A percentile compares a stretch with the other conserved stretches of the same genome.
These are phyloP conservation scores for Chlorokybus atmophyticus DNA, from an alignment of 139 green algal genomes.

Conservation along the genomic window DNA sequence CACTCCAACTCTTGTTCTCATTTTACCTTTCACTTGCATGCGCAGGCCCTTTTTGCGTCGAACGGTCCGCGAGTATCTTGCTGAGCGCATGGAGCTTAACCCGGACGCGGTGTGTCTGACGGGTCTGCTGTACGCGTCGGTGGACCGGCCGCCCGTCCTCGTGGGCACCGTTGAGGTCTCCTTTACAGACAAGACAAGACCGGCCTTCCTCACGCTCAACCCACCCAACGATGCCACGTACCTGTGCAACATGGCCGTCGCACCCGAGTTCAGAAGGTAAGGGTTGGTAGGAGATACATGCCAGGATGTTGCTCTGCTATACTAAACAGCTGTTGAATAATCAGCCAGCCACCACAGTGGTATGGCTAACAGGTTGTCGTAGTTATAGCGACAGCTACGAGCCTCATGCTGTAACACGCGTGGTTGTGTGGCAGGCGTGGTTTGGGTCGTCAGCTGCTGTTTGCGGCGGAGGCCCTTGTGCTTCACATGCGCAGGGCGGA, in stretches of 20 bases:
- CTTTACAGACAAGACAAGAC: slow-evolving; percentile 3
- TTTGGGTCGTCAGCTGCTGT: slow-evolving; percentile 6
- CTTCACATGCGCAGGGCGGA: background rate
- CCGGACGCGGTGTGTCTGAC: background rate
- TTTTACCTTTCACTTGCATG: background rate
- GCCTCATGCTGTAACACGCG: background rate
- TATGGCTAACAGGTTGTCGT: background rate
- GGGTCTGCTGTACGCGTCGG: background rate
- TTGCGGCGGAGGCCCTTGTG: slow-evolving; percentile 9
- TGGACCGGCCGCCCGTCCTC: background rate
- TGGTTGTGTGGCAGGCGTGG: too few relatives aligned
- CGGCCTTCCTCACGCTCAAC: slow-evolving; percentile 18
- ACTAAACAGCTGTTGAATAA: background rate
- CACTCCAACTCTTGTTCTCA: background rate
- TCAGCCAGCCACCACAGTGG: background rate
- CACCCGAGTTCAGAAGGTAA: slow-evolving; percentile 1
- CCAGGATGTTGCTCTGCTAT: background rate
- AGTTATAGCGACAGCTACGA: slow-evolving; percentile 5
- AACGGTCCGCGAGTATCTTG: background rate
- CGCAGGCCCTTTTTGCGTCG: background rate
- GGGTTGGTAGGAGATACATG: slow-evolving; percentile 5
- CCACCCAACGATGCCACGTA: slow-evolving; percentile 18
- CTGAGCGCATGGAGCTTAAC: background rate
- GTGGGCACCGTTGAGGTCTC: slow-evolving; percentile 22
- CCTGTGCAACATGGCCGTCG: slow-evolving; percentile 28